Percentiles rank a stretch among this genome's conserved stretches.
phyloP scores from a whole-genome alignment of 2,329 filamentous ascomycete genomes.

The Lomentospora prolificans region DNA sequence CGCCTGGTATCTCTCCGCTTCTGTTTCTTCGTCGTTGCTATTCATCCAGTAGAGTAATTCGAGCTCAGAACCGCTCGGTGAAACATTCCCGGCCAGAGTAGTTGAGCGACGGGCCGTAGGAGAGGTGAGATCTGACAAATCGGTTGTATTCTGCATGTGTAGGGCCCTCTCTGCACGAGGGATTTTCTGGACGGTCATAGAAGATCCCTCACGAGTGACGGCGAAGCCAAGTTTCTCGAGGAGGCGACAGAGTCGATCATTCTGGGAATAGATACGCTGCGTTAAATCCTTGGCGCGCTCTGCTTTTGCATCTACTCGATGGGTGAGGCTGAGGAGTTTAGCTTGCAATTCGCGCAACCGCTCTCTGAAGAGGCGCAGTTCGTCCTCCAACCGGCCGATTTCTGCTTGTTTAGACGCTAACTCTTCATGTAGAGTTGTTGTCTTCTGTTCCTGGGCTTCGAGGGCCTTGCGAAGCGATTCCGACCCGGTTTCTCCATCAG shows the following conservation, averaged over 20 bases:
- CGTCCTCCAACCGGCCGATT: slow-evolving; percentile 65
- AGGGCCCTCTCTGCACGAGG: slow-evolving; percentile 49
- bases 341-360: slow-evolving; percentile 47
- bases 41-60: slow-evolving; percentile 77
- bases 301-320: slow-evolving; percentile 59
- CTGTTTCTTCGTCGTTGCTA: slow-evolving; percentile 45
- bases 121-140: slow-evolving; percentile 43
- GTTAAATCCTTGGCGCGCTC: slow-evolving; percentile 73
- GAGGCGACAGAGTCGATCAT: slow-evolving; percentile 72
- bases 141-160: slow-evolving; percentile 41
- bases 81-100: slow-evolving; percentile 40
- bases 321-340: slow-evolving; percentile 39
- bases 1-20: slow-evolving; percentile 62
- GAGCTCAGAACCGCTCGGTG: slow-evolving; percentile 55
- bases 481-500: slow-evolving; percentile 75
- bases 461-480: slow-evolving; percentile 67
- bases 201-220: slow-evolving; percentile 61
- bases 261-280: slow-evolving; percentile 71
- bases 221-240: slow-evolving; percentile 82
- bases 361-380: slow-evolving; percentile 58
- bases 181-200: slow-evolving; percentile 66
- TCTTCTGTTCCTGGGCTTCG: slow-evolving; percentile 64
- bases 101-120: slow-evolving; percentile 44
- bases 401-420: slow-evolving; percentile 68
- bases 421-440: slow-evolving; percentile 57